A percentile compares a stretch with the other conserved stretches of the same genome.
Conservation (phyloP, 768 basidiomycete species). For the Collybiopsis luxurians region DNA sequence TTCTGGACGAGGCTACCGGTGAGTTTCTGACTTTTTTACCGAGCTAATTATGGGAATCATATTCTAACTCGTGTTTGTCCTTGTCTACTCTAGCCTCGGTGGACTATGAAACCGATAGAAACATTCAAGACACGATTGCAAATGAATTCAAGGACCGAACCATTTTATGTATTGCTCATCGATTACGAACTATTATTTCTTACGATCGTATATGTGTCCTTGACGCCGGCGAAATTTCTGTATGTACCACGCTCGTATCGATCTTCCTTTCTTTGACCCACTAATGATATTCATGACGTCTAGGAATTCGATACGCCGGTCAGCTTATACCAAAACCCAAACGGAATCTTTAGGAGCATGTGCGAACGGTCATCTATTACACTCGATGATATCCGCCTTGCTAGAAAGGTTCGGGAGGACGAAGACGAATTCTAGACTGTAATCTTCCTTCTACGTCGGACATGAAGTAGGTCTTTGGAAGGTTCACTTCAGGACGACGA, state of each 20-base stretch:
- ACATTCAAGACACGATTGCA: slow-evolving; percentile 89
- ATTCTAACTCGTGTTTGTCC: slow-evolving; percentile 7
- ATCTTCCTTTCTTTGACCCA: not conserved
- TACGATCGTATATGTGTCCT: slow-evolving; percentile 91
- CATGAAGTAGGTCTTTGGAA: too few species aligned
- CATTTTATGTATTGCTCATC: slow-evolving; percentile 83
- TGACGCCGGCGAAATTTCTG: slow-evolving; percentile 73
- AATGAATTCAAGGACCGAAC: slow-evolving; percentile 82
- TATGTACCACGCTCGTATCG: too few species aligned
- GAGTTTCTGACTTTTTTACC: not conserved
- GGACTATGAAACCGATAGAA: slow-evolving; percentile 85
- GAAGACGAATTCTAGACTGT: not conserved
- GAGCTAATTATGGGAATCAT: too few species aligned
- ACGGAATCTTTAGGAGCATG: slow-evolving; percentile 83
- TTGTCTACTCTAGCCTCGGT: slow-evolving; percentile 56
- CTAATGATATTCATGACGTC: too few species aligned
- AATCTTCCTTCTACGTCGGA: too few species aligned
- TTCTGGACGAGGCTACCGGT: slow-evolving; percentile 90
- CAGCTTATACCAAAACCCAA: slow-evolving; percentile 50
- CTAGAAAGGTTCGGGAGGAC: slow-evolving; percentile 24
- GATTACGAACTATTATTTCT: slow-evolving; percentile 63
- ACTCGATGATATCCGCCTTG: slow-evolving; percentile 60
- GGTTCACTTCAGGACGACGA: too few species aligned
- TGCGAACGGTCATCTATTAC: slow-evolving; percentile 80
- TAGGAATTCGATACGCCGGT: slow-evolving; percentile 83